phyloP scores from a whole-genome alignment of 2,329 filamentous ascomycete genomes.

The Alternaria viburni region DNA sequence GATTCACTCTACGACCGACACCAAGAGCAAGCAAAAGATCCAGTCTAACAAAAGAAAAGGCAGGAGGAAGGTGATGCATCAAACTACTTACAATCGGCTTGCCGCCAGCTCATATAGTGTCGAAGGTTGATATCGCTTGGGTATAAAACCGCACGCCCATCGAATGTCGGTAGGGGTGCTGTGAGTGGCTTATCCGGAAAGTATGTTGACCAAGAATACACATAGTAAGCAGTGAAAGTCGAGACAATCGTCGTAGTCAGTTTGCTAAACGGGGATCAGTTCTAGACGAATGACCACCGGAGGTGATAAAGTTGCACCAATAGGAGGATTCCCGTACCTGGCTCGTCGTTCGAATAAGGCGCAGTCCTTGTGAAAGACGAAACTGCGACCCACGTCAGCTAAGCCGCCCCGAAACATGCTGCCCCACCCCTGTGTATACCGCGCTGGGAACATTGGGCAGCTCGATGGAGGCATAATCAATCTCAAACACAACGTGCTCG shows the following conservation, averaged over 20 bases:
- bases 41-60: background rate
- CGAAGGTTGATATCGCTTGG: conserved; percentile 80
- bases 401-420: conserved; percentile 20
- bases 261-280: conserved; percentile 66
- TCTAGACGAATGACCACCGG: background rate
- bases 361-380: conserved; percentile 84
- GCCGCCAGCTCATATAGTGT: conserved; percentile 96
- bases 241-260: conserved; percentile 89
- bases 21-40: background rate
- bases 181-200: conserved; percentile 76
- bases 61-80: background rate
- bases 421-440: conserved; percentile 6
- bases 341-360: conserved; percentile 83
- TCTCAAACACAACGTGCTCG: conserved; percentile 15
- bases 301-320: conserved; percentile 8
- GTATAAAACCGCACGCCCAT: conserved; percentile 89
- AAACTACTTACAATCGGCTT: conserved; percentile 80
- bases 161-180: conserved; percentile 83
- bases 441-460: background rate
- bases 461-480: conserved; percentile 15
- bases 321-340: conserved; percentile 59
- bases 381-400: conserved; percentile 63
- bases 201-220: conserved; percentile 77
- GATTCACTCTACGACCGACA: background rate
- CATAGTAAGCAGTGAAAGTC: conserved; percentile 91